Evolutionary conservation across 306 rosid genomes (phyloP).

Genomic region (Parietaria judaica): DNA sequence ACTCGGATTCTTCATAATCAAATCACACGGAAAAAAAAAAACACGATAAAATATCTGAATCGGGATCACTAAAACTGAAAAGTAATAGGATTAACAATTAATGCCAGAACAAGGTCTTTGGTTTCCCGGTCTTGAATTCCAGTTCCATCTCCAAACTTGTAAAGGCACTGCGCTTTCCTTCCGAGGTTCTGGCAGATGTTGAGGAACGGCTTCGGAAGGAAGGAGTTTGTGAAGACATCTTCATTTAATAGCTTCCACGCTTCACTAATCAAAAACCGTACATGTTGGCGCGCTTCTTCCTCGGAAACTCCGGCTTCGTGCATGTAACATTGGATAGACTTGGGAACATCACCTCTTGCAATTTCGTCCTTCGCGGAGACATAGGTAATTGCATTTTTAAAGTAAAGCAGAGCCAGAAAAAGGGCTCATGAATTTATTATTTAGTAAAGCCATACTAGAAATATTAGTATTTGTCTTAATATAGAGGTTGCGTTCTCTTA

Average conservation of each 20-base stretch:
- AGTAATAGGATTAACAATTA: neutral
- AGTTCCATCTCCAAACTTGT: neutral
- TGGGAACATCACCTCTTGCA: conserved; percentile 18
- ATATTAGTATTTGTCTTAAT: too few species aligned
- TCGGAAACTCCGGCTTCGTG: conserved; percentile 16
- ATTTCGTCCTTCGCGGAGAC: conserved; percentile 2
- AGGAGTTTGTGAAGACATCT: neutral
- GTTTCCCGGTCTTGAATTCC: neutral
- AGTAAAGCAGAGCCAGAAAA: too few species aligned
- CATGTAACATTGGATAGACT: conserved; percentile 35
- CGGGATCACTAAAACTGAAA: too few species aligned
- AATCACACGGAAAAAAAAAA: too few species aligned
- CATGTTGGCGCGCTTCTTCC: conserved; percentile 12
- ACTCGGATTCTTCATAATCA: too few species aligned
- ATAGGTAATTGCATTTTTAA: too few species aligned
- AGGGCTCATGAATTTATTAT: too few species aligned
- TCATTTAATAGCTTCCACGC: conserved; percentile 23
- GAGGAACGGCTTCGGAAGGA: conserved; percentile 3
- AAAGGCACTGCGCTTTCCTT: conserved; percentile 9
- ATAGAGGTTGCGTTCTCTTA: too few species aligned
- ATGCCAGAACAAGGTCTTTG: neutral
- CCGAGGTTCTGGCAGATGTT: neutral
- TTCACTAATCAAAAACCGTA: conserved; percentile 7
- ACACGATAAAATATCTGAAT: too few species aligned
- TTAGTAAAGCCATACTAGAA: too few species aligned